Evolutionary conservation across 306 rosid genomes (phyloP).

Genomic region (Purshia tridentata): DNA sequence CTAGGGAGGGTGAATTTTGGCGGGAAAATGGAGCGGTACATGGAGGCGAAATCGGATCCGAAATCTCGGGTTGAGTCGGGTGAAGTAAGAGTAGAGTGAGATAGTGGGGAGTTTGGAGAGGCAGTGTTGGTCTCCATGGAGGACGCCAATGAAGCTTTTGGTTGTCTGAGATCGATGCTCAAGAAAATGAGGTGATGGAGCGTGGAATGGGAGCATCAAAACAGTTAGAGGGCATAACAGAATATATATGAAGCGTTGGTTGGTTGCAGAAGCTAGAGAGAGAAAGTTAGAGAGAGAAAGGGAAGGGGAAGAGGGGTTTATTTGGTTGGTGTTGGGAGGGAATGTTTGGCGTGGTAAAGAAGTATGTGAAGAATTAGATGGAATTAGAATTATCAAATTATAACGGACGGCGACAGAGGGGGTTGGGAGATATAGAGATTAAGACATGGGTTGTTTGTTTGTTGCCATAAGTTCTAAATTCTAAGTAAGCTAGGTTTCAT

Average conservation of each 20-base stretch:
- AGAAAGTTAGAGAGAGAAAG: not conserved
- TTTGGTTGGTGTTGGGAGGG: constrained; percentile 23
- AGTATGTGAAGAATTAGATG: constrained; percentile 32
- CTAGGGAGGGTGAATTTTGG: constrained; percentile 35
- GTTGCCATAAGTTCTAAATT: constrained; percentile 14
- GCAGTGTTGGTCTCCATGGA: constrained; percentile 31
- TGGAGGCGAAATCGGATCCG: constrained; percentile 32
- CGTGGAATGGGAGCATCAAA: constrained; percentile 12
- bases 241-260: constrained; percentile 7
- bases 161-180: too few relatives aligned
- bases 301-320: constrained; percentile 5
- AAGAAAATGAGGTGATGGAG: not conserved
- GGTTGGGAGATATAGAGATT: not conserved
- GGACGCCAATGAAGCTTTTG: not conserved
- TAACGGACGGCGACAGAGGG: not conserved
- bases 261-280: constrained; percentile 13
- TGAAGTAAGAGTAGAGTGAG: not conserved
- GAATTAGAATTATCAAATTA: constrained; percentile 9
- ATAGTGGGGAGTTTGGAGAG: constrained; percentile 19
- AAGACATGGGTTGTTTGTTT: not conserved
- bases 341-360: constrained; percentile 42
- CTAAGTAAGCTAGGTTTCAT: constrained; percentile 22
- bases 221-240: constrained; percentile 32
- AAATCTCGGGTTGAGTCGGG: constrained; percentile 25
- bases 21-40: constrained; percentile 41